Conservation (phyloP, 345 rosid genomes). For the Diplotaxis tenuifolia region DNA sequence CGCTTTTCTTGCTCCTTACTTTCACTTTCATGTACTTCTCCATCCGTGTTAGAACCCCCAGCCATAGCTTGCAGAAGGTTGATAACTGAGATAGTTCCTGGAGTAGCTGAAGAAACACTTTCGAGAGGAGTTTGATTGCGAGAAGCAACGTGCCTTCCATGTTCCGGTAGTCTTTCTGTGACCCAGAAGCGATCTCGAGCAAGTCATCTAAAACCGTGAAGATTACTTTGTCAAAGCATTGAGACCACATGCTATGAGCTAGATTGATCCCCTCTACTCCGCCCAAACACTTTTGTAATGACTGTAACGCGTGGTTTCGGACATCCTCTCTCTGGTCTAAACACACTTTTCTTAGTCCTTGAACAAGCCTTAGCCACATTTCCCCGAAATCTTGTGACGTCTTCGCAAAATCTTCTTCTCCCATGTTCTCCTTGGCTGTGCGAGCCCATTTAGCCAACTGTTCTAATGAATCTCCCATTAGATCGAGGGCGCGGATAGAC, state of each 20-base stretch:
- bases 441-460: conserved; percentile 69
- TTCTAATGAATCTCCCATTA: conserved; percentile 83
- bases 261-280: conserved; percentile 69
- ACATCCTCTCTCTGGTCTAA: conserved; percentile 98
- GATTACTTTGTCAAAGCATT: conserved; percentile 84
- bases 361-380: conserved; percentile 97
- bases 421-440: conserved; percentile 71
- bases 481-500: conserved; percentile 79
- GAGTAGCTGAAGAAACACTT: conserved; percentile 74
- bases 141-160: conserved; percentile 87
- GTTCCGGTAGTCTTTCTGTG: conserved; percentile 90
- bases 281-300: conserved; percentile 82
- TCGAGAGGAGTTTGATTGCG: conserved; percentile 73
- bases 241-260: conserved; percentile 73
- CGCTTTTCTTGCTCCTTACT: conserved; percentile 82
- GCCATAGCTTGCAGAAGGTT: conserved; percentile 89
- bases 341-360: conserved; percentile 94
- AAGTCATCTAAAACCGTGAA: conserved; percentile 92
- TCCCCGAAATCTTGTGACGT: conserved; percentile 80
- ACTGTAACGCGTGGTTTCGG: conserved; percentile 82
- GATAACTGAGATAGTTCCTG: conserved; percentile 69
- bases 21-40: conserved; percentile 91
- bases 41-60: conserved; percentile 89
- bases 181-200: conserved; percentile 88
- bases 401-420: conserved; percentile 74